phyloP scores from a whole-genome alignment of 192 early-diverging fungal genomes.

The Coemansia sp. region DNA sequence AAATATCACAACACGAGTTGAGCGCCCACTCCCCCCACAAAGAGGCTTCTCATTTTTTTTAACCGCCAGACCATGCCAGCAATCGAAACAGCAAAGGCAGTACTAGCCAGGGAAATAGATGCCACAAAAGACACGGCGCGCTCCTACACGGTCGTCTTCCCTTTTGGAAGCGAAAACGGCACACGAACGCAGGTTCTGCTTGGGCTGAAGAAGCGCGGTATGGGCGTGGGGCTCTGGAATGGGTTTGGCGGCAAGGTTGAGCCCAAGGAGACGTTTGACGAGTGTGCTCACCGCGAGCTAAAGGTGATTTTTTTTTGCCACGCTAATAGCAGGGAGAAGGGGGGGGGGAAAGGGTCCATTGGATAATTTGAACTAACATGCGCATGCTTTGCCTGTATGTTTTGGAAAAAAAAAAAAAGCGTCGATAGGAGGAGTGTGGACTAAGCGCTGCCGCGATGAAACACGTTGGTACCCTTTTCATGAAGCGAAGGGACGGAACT shows the following conservation, averaged over 20 bases:
- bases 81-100: background rate
- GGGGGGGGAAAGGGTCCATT: no score
- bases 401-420: background rate
- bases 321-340: no score
- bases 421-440: constrained; percentile 60
- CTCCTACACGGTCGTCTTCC: constrained; percentile 39
- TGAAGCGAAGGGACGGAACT: constrained; percentile 58
- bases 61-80: background rate
- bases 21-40: background rate
- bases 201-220: constrained; percentile 79
- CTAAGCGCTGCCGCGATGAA: constrained; percentile 48
- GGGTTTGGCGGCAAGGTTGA: constrained; percentile 83
- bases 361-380: no score
- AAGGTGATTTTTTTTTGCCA: constrained; percentile 25
- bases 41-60: background rate
- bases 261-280: constrained; percentile 62
- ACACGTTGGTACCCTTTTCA: constrained; percentile 61
- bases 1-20: background rate
- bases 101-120: background rate
- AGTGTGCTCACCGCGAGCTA: constrained; percentile 69
- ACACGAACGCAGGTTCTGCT: constrained; percentile 58
- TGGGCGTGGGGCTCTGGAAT: constrained; percentile 70
- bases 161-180: constrained; percentile 15
- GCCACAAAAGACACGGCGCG: background rate
- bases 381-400: background rate